Conservation (phyloP, 805 yeast species). For the Nakazawaea ishiwadae region DNA sequence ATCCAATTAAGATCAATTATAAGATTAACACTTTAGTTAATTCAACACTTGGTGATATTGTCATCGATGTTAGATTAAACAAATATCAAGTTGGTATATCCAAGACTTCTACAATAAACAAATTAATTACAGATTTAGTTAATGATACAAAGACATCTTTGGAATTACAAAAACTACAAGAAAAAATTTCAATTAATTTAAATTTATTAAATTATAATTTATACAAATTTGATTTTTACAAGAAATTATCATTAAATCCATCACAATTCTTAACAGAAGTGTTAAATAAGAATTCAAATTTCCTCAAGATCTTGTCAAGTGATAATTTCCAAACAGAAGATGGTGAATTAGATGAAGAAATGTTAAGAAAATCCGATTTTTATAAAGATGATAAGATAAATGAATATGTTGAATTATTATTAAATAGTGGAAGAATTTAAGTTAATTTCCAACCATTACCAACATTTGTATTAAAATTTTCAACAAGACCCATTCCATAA, state of each 20-base stretch:
- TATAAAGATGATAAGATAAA: conserved; percentile 74
- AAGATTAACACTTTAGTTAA: conserved; percentile 72
- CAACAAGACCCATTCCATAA: conserved; percentile 47
- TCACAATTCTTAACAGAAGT: conserved; percentile 68
- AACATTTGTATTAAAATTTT: conserved; percentile 48
- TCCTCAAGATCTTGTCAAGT: conserved; percentile 79
- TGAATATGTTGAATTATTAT: conserved; percentile 73
- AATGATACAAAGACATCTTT: conserved; percentile 36
- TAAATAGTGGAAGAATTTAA: conserved; percentile 50
- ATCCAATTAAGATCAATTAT: conserved; percentile 76
- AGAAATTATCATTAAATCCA: conserved; percentile 72
- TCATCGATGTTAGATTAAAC: conserved; percentile 67
- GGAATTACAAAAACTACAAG: conserved; percentile 30
- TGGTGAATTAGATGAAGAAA: conserved; percentile 64
- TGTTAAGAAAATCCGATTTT: conserved; percentile 78
- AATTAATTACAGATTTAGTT: conserved; percentile 38
- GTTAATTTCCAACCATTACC: conserved; percentile 50
- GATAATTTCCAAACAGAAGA: conserved; percentile 44
- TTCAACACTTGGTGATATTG: conserved; percentile 74
- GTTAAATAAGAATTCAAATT: conserved; percentile 75
- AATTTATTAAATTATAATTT: conserved; percentile 50
- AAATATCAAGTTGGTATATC: conserved; percentile 31
- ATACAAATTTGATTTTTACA: conserved; percentile 74
- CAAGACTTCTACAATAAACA: conserved; percentile 35
- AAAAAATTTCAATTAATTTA: conserved; percentile 39